Base-by-base conservation (phyloP, 768 basidiomycete genomes). In the Rhodotorula sphaerocarpa region DNA sequence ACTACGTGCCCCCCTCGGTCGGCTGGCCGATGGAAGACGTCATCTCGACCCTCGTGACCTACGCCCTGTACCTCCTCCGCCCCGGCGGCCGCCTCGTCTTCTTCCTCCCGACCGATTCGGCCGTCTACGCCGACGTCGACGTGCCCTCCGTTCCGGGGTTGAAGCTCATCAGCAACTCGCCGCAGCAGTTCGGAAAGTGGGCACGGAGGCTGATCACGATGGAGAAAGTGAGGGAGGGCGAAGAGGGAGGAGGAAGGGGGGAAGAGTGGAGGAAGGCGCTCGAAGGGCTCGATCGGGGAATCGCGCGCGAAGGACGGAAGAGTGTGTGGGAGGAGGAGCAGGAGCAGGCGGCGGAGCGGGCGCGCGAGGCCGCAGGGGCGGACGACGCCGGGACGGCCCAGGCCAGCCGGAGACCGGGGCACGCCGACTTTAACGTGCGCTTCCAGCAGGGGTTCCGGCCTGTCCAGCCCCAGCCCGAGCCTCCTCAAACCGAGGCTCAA, bases 151-250 rank as follows among this genome's bases (percentile, higher is more conserved):
- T 89, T 75, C 79, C 90, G 28, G 92, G 91, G 2, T 91, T 97
- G 87, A 83, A 84, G 69, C 76, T 97, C 25, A 79, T 91, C 46
- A 85, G 86, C 0, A 92, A 93, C 73, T 91, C 89, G 41, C 75
- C 90, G 65, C 91, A 99, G 75, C 84, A 86, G 70, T 99, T 96
- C 72, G 91, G 91, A 20, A 87, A 85, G 30, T 99, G 93, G 93
- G 91, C 90, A 2, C 79, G 93, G 69, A 76, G 93, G 73, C 79
- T 99, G 23, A 87, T 97, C 57, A 97, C 93, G 12, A 86, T 97
- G 73, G 83, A 83, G 57, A 97, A 93, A n/a, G 15, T 10, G 34
- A 75, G 74, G 4, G 50, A 36, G 11, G 34, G 1, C 79, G 81
- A 11, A 59, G 75, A 15, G 54, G 42, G n/a, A n/a, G n/a, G n/a